Percentiles rank a stretch among this genome's conserved stretches.
Evolutionary conservation across 2,329 filamentous ascomycete genomes (phyloP).

Genomic region (Ascosphaera apis): DNA sequence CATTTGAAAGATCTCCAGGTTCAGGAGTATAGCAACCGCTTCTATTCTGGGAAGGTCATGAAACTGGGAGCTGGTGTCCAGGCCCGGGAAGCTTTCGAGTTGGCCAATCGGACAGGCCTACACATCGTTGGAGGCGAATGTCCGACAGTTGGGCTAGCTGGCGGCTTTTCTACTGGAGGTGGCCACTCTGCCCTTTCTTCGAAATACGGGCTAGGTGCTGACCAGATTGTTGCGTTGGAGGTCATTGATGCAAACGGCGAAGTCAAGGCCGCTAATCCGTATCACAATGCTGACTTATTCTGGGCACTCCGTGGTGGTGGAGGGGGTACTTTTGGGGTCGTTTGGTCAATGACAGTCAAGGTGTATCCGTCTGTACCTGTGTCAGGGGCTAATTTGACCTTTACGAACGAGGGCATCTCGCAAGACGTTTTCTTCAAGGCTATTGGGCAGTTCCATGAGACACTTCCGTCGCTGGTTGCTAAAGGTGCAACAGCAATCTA

Average conservation of each 20-base stretch:
- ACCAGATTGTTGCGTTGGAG: conserved; percentile 33
- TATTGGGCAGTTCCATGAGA: conserved; percentile 24
- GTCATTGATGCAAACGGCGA: conserved; percentile 30
- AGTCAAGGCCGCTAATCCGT: conserved; percentile 24
- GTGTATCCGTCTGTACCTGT: conserved; percentile 23
- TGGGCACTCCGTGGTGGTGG: conserved; percentile 41
- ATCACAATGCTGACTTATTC: conserved; percentile 32
- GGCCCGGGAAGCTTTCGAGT: conserved; percentile 25
- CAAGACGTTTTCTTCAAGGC: conserved; percentile 27
- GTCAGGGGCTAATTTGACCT: conserved; percentile 23
- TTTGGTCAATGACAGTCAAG: conserved; percentile 31
- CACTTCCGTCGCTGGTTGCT: conserved; percentile 27
- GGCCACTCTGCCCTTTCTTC: conserved; percentile 33
- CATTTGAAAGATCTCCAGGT: conserved; percentile 12
- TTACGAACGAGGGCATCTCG: conserved; percentile 14
- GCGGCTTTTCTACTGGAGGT: conserved; percentile 37
- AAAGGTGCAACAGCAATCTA: conserved; percentile 28
- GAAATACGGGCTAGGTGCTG: conserved; percentile 34
- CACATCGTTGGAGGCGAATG: conserved; percentile 32
- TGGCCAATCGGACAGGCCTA: conserved; percentile 22
- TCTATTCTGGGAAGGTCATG: conserved; percentile 29
- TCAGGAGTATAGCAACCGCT: conserved; percentile 13
- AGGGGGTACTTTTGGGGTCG: conserved; percentile 34
- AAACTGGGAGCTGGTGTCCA: conserved; percentile 32
- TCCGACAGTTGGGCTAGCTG: conserved; percentile 32